Evolutionary conservation across 805 yeast genomes (phyloP), one percentile per base, ranked within the genome.

Genomic region (Nakazawaea pomicola): DNA sequence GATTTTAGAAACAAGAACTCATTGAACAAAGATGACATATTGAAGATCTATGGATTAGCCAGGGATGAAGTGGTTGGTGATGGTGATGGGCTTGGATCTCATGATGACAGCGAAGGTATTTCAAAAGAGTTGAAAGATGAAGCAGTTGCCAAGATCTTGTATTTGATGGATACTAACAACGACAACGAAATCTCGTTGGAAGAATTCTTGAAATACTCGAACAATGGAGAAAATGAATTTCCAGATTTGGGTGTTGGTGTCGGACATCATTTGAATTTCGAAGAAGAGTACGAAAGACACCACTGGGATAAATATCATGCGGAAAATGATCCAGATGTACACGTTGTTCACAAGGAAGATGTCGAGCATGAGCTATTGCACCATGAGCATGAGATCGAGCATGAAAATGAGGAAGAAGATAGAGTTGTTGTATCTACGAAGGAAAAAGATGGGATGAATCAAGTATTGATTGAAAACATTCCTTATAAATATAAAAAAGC

Each of bases 161-260:
- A 49, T 8, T 53, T 87, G 48, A 64, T 88, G 39, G 95, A 88
- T 60, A 64, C 70, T 0, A 68, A 89, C 55, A 60, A 67, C 10
- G 90, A 88, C 56, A 83, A 83, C 1, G 66, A 65, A 38, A 71
- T 91, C 8, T 65, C 80, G 4, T 59, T 75, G 40, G 78, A 78
- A 7, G 96, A 88, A 56, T 91, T 89, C 80, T 52, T 77, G 33
- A 64, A 62, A 11, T 90, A 75, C 59, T 70, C 75, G 7, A 58
- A 60, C 2, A 62, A 59, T 10, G 95, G 95, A 7, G 39, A 29
- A 16, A 82, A 83, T 1, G 75, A 76, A 47, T 75, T 91, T 55
- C 97, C 97, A 1, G 97, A 91, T 60, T 78, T 90, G 58, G 95
- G 96, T 7, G 79, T 81, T 45, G 98, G 97, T 23, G 90, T 87